Evolutionary conservation across 2,329 filamentous ascomycete genomes (phyloP), one percentile per base, ranked within the genome.

Genomic region (Dissoconium aciculare): DNA sequence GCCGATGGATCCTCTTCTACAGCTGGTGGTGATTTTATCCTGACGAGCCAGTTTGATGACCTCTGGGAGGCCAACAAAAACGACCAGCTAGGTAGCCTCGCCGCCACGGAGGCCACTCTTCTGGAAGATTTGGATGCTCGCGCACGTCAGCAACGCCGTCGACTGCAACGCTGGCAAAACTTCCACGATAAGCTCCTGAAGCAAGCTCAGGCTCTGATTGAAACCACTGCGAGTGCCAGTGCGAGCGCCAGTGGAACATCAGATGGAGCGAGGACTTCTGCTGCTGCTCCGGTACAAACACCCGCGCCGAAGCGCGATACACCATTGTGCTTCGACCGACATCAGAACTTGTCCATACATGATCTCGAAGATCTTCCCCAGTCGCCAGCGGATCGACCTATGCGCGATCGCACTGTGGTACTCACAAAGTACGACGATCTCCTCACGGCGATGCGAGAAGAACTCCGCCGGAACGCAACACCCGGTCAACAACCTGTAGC

Each of bases 161-260:
- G 83, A 23, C 53, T 93, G 15, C 64, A 70, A 31, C 74, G 67
- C 51, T 92, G 83, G 84, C 67, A 77, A 43, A 63, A 62, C n/a
- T 82, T 83, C 38, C 57, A 60, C 62, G 69, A 38, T 11, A 38
- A 41, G 17, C 28, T 53, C 11, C 34, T 45, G n/a, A 34, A 35
- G 4, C 34, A 35, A 10, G 42, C 41, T 12, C 35, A 34, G 4
- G 28, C 34, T 14, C 17, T 25, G 3, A 30, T 34, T 9, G 38
- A 41, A 8, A 30, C 23, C 13, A 29, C 17, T 5, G 34, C 31
- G 5, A 28, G 27, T 9, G 27, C 32, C 17, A 27, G 33, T 9
- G 24, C 32, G 2, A 35, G 34, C n/a, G 26, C 26, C 9, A n/a
- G n/a, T n/a, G n/a, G n/a, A n/a, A n/a, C n/a, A n/a, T n/a, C n/a